A percentile compares a stretch with the other conserved stretches of the same genome.
These are phyloP conservation scores for Suhomyces taliae DNA, from an alignment of 1,139 yeast species.

Conservation along the genomic window DNA sequence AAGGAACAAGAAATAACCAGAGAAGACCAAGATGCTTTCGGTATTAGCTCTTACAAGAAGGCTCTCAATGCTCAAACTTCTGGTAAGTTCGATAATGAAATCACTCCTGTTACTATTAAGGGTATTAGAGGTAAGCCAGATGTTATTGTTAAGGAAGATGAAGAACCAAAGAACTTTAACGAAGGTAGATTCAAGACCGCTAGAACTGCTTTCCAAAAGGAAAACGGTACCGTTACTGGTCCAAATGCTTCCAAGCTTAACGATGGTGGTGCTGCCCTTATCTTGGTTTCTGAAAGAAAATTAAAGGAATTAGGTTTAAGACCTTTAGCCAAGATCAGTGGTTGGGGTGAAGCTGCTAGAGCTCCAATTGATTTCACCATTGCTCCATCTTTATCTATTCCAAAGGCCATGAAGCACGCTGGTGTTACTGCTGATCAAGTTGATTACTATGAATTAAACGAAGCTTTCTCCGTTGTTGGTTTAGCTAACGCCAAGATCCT, in stretches of 20 bases:
- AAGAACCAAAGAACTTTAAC: conserved; percentile 70
- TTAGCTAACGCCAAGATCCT: conserved; percentile 82
- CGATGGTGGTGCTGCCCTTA: conserved; percentile 96
- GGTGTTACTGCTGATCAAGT: conserved; percentile 57
- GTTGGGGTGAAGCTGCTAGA: conserved; percentile 99
- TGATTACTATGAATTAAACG: conserved; percentile 89
- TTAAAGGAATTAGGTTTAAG: conserved; percentile 79
- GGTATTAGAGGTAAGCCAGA: conserved; percentile 95
- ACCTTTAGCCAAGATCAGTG: conserved; percentile 84
- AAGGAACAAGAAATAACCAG: conserved; percentile 61
- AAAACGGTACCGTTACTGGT: conserved; percentile 92
- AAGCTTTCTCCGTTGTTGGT: conserved; percentile 96
- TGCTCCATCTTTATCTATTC: conserved; percentile 91
- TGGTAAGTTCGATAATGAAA: conserved; percentile 80
- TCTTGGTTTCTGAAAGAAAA: conserved; percentile 80
- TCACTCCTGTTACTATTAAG: conserved; percentile 82
- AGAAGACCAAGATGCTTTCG: conserved; percentile 72
- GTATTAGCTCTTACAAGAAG: conserved; percentile 66
- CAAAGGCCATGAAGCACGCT: conserved; percentile 93
- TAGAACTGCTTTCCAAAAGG: conserved; percentile 90
- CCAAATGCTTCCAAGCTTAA: conserved; percentile 94
- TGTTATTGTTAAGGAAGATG: conserved; percentile 66
- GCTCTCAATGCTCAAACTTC: conserved; percentile 76
- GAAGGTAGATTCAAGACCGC: conserved; percentile 75
- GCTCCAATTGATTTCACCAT: conserved; percentile 92